These are phyloP conservation scores for Trypanosoma mega DNA, from an alignment of 208 protist genomes.

Conservation along the genomic window DNA sequence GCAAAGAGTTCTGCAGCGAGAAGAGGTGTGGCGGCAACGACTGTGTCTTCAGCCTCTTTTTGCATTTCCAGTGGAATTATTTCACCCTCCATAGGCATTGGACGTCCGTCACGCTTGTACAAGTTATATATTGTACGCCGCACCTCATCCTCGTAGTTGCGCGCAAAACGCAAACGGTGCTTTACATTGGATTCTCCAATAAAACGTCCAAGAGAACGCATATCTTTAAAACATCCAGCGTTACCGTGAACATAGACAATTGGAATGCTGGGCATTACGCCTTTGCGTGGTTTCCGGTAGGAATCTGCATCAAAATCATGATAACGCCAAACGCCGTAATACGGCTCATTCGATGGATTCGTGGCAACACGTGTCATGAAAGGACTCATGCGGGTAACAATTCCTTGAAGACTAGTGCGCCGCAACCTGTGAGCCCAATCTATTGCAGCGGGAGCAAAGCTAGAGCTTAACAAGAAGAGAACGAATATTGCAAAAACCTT, in stretches of 20 bases:
- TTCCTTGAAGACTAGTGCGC: conserved; percentile 49
- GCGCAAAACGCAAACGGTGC: conserved; percentile 29
- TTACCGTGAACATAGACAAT: conserved; percentile 82
- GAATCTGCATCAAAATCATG: conserved; percentile 64
- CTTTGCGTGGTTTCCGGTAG: conserved; percentile 29
- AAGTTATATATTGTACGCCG: conserved; percentile 26
- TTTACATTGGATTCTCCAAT: conserved; percentile 58
- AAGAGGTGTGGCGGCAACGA: conserved; percentile 44
- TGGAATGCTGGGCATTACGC: conserved; percentile 46
- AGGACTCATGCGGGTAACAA: conserved; percentile 53
- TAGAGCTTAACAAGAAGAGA: conserved; percentile 21
- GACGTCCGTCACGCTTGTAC: conserved; percentile 11
- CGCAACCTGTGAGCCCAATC: conserved; percentile 43
- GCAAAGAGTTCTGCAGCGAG: conserved; percentile 61
- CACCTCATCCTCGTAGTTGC: conserved; percentile 41
- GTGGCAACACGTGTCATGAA: conserved; percentile 41
- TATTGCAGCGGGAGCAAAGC: conserved; percentile 40
- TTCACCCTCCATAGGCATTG: conserved; percentile 31
- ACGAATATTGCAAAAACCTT: conserved; percentile 19
- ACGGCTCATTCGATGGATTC: conserved; percentile 34
- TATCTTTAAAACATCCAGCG: conserved; percentile 72
- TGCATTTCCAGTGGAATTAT: conserved; percentile 34
- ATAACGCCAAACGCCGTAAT: conserved; percentile 61
- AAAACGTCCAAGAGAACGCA: conserved; percentile 68
- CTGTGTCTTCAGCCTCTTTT: conserved; percentile 40